Evolutionary conservation across 2,329 filamentous ascomycete species (phyloP).

Genomic region (Talaromyces verruculosus): DNA sequence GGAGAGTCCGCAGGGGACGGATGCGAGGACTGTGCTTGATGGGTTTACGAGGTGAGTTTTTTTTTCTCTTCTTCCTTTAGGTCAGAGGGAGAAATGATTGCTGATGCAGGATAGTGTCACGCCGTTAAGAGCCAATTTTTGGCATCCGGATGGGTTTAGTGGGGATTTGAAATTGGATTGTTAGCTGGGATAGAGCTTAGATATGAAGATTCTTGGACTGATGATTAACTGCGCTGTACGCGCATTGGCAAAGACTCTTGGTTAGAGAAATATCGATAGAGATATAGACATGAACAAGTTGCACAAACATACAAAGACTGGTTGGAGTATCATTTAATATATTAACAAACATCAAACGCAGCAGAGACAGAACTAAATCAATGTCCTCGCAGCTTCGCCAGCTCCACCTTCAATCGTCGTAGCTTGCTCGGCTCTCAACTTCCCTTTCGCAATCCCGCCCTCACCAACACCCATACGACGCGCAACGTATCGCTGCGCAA

Average conservation of each 20-base stretch:
- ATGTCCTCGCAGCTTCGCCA: slow-evolving; percentile 61
- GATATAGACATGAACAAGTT: slow-evolving; percentile 6
- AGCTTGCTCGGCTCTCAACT: slow-evolving; percentile 53
- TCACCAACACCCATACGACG: slow-evolving; percentile 94
- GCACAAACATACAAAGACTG: slow-evolving; percentile 1
- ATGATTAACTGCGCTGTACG: background rate
- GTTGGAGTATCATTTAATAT: slow-evolving; percentile 18
- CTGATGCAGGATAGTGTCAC: slow-evolving; percentile 63
- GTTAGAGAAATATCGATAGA: background rate
- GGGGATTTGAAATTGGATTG: slow-evolving; percentile 63
- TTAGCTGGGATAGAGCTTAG: background rate
- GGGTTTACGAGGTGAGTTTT: slow-evolving; percentile 70
- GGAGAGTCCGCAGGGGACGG: slow-evolving; percentile 71
- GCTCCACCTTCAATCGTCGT: slow-evolving; percentile 59
- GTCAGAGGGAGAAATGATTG: background rate
- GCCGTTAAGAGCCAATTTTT: slow-evolving; percentile 85
- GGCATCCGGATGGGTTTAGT: slow-evolving; percentile 66
- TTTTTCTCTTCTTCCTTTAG: background rate
- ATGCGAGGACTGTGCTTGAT: slow-evolving; percentile 85
- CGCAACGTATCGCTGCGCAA: slow-evolving; percentile 94
- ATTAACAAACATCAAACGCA: slow-evolving; percentile 13
- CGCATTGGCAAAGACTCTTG: background rate
- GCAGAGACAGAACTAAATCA: slow-evolving; percentile 22
- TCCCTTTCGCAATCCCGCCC: slow-evolving; percentile 62
- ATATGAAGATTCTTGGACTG: background rate